phyloP scores from a whole-genome alignment of 2,329 filamentous ascomycete genomes.

The Purpureocillium takamizusanense region DNA sequence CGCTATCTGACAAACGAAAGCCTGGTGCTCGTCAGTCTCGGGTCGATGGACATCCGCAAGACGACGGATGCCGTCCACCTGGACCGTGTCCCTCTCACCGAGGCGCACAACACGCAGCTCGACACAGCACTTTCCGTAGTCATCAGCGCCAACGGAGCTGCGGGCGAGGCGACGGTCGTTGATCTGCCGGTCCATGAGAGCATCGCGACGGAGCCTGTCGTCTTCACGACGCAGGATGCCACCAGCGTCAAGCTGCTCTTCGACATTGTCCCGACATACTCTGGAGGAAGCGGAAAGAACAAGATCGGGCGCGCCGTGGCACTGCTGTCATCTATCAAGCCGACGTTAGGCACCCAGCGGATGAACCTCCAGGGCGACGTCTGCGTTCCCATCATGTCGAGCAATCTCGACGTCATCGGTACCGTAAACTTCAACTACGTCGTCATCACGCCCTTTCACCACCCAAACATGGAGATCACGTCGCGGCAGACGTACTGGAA shows the following conservation, averaged over 20 bases:
- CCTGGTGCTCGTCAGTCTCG: slow-evolving; percentile 84
- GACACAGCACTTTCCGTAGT: slow-evolving; percentile 91
- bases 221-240: slow-evolving; percentile 72
- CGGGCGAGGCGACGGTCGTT: slow-evolving; percentile 79
- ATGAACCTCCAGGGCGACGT: slow-evolving; percentile 89
- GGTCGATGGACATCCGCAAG: slow-evolving; percentile 90
- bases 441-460: slow-evolving; percentile 86
- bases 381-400: slow-evolving; percentile 81
- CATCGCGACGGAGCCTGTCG: slow-evolving; percentile 85
- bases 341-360: slow-evolving; percentile 72
- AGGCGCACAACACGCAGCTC: slow-evolving; percentile 85
- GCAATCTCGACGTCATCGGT: slow-evolving; percentile 82
- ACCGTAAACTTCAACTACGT: slow-evolving; percentile 95
- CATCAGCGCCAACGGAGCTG: slow-evolving; percentile 75
- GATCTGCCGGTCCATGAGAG: slow-evolving; percentile 92
- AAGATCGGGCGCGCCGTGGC: slow-evolving; percentile 87
- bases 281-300: slow-evolving; percentile 69
- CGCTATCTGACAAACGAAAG: slow-evolving; percentile 84
- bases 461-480: slow-evolving; percentile 88
- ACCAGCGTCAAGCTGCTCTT: slow-evolving; percentile 83
- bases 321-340: slow-evolving; percentile 76
- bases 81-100: slow-evolving; percentile 76
- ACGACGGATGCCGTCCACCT: slow-evolving; percentile 71
- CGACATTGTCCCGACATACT: slow-evolving; percentile 92
- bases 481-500: slow-evolving; percentile 95